Percentiles rank a stretch among this genome's conserved stretches.
phyloP scores from a whole-genome alignment of 2,329 filamentous ascomycete species.

The Huntiella savannae region DNA sequence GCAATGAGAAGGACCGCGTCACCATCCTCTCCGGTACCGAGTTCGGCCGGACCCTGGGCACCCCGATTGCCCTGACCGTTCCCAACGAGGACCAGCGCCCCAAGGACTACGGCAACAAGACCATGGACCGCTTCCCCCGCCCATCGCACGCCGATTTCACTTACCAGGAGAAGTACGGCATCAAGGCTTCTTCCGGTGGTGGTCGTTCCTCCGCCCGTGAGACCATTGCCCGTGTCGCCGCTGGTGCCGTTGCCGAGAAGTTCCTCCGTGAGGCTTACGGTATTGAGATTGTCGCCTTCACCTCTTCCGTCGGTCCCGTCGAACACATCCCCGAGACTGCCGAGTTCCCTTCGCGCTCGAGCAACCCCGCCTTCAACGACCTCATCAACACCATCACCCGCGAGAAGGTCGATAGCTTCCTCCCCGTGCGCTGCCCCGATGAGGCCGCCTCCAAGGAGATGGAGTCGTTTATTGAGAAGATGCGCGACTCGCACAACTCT shows the following conservation, averaged over 20 bases:
- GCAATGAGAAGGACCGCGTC: constrained; percentile 81
- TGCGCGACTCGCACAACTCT: constrained; percentile 62
- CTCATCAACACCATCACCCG: constrained; percentile 56
- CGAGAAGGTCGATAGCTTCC: constrained; percentile 57
- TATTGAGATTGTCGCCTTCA: constrained; percentile 81
- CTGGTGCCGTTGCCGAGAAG: constrained; percentile 83
- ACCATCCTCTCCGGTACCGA: constrained; percentile 88
- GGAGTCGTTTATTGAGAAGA: constrained; percentile 60
- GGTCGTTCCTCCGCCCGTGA: constrained; percentile 83
- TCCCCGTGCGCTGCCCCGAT: constrained; percentile 78
- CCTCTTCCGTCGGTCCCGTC: constrained; percentile 61
- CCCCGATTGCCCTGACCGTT: constrained; percentile 73
- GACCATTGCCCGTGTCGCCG: constrained; percentile 83
- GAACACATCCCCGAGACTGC: constrained; percentile 57
- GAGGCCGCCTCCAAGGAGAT: constrained; percentile 45
- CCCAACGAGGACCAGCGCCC: constrained; percentile 86
- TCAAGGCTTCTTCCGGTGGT: constrained; percentile 78
- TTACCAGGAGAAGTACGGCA: constrained; percentile 91
- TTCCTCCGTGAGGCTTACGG: constrained; percentile 65
- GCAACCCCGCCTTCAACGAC: constrained; percentile 60
- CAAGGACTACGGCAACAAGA: constrained; percentile 73
- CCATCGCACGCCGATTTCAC: constrained; percentile 94
- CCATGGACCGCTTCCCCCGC: constrained; percentile 80
- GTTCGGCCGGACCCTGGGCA: constrained; percentile 73
- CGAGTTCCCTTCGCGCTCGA: constrained; percentile 47